phyloP scores from a whole-genome alignment of 305 asterid genomes.

The Fraxinus angustifolia region DNA sequence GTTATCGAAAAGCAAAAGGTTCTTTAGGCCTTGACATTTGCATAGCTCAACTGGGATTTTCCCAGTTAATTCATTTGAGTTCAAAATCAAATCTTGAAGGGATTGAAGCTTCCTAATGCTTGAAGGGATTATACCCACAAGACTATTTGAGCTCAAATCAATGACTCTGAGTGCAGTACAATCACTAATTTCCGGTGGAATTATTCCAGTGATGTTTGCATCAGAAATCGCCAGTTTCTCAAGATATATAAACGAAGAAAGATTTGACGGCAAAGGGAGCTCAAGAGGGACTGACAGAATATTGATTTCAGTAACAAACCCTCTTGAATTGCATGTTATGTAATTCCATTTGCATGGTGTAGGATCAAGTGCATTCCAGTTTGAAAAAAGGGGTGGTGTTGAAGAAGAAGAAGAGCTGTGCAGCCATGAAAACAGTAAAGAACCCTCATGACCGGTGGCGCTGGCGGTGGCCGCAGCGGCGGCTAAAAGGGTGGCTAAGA shows the following conservation, averaged over 20 bases:
- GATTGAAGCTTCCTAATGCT: slow-evolving; percentile 45
- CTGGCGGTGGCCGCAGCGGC: background rate
- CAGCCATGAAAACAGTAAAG: slow-evolving; percentile 60
- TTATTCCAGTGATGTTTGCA: slow-evolving; percentile 67
- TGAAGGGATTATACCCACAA: slow-evolving; percentile 54
- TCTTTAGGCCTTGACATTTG: slow-evolving; percentile 40
- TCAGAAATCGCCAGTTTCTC: slow-evolving; percentile 46
- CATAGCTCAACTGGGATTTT: slow-evolving; percentile 54
- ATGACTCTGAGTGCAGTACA: slow-evolving; percentile 36
- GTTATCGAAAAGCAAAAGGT: slow-evolving; percentile 57
- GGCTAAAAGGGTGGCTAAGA: background rate
- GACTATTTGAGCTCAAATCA: slow-evolving; percentile 59
- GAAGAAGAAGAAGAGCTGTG: slow-evolving; percentile 31
- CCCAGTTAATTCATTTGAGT: slow-evolving; percentile 65
- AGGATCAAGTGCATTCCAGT: slow-evolving; percentile 50
- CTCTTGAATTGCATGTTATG: slow-evolving; percentile 45
- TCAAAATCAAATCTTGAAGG: slow-evolving; percentile 54
- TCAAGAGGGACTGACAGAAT: slow-evolving; percentile 47
- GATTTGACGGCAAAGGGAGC: slow-evolving; percentile 61
- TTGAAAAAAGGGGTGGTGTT: slow-evolving; percentile 39
- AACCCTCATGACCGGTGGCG: slow-evolving; percentile 37
- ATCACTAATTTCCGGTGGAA: slow-evolving; percentile 62
- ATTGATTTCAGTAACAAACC: slow-evolving; percentile 42
- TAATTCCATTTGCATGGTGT: slow-evolving; percentile 70
- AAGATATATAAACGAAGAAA: slow-evolving; percentile 50